Evolutionary conservation across 495 filamentous ascomycete species (phyloP).

Genomic region (Penicillium bovifimosum): DNA sequence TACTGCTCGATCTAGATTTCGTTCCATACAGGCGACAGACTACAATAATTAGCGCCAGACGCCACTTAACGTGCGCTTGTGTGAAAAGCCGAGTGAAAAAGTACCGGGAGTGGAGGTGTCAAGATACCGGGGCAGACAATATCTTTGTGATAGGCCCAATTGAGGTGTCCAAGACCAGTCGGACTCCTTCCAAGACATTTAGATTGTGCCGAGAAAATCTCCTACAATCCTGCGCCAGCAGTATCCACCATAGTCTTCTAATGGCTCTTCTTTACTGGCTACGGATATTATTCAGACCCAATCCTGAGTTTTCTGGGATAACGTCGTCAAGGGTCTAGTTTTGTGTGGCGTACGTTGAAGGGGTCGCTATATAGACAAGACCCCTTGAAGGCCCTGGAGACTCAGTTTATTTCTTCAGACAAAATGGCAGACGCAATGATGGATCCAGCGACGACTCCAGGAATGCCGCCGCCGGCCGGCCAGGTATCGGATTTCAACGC

Average conservation of each 20-base stretch:
- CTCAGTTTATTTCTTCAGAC: background rate
- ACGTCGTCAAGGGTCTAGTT: background rate
- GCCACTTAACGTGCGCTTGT: slow-evolving; percentile 10
- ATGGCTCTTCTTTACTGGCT: background rate
- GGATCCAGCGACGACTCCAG: slow-evolving; percentile 13
- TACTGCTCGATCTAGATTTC: too few relatives aligned
- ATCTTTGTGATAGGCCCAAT: background rate
- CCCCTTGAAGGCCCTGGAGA: background rate
- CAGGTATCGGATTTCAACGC: slow-evolving; percentile 13
- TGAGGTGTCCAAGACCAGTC: background rate
- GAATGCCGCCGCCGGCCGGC: slow-evolving; percentile 15
- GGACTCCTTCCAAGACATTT: background rate
- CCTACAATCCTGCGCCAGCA: background rate
- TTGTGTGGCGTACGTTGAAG: background rate
- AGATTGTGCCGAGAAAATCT: background rate
- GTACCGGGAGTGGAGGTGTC: background rate
- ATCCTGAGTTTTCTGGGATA: background rate
- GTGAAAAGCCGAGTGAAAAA: too few relatives aligned
- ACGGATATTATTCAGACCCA: background rate
- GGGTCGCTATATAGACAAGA: background rate
- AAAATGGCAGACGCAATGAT: background rate
- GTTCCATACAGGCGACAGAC: too few relatives aligned
- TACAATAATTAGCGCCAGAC: background rate
- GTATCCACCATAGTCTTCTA: background rate
- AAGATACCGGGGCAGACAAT: background rate